Evolutionary conservation across 495 filamentous ascomycete genomes (phyloP).

Genomic region (Tuber brumale): DNA sequence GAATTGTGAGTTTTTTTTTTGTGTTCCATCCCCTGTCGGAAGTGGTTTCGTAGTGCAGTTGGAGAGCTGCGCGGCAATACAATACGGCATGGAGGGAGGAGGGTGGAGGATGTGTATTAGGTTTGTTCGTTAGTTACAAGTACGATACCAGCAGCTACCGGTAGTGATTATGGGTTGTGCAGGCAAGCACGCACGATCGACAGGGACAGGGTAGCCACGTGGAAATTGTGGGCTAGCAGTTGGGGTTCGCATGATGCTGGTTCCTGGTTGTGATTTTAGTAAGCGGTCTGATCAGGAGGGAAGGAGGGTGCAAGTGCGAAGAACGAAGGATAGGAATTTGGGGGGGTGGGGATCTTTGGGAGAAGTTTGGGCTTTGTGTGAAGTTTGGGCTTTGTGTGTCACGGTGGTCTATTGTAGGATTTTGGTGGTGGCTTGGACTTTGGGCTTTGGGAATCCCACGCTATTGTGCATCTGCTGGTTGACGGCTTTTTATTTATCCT

Average conservation of each 20-base stretch:
- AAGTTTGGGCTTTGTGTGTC: neutral
- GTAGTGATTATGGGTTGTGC: neutral
- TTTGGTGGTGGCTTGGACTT: neutral
- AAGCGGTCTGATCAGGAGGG: neutral
- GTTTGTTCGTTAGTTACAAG: neutral
- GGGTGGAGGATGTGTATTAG: neutral
- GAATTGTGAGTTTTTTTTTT: neutral
- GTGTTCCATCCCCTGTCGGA: neutral
- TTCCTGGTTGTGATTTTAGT: neutral
- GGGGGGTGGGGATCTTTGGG: neutral
- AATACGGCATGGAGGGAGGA: too few relatives aligned
- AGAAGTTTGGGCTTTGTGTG: neutral
- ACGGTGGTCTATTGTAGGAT: neutral
- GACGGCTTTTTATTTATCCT: neutral
- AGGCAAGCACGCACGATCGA: conserved; percentile 10
- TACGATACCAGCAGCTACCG: neutral
- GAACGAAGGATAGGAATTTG: neutral
- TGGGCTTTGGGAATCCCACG: neutral
- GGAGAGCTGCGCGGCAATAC: neutral
- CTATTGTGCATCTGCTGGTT: neutral
- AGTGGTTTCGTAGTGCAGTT: neutral
- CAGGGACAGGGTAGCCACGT: conserved; percentile 8
- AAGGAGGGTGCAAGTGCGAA: neutral
- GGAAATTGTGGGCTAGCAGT: neutral
- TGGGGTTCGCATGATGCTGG: neutral